Evolutionary conservation across 768 basidiomycete genomes (phyloP).

Genomic region (Tricholoma matsutake): DNA sequence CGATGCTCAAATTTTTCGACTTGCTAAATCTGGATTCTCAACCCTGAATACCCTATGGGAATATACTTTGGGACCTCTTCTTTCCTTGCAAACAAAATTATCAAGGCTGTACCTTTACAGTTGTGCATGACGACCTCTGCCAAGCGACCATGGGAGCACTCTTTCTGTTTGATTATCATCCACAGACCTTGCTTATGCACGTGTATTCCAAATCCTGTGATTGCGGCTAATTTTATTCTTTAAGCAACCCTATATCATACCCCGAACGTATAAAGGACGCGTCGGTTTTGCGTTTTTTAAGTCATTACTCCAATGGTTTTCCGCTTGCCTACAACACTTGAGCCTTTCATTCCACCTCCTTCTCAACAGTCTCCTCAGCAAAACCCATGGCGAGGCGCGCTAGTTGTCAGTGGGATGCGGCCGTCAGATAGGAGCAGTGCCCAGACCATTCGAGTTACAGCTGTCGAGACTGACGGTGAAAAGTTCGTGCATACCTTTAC

Average conservation of each 20-base stretch:
- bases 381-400: slow-evolving; percentile 55
- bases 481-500: slow-evolving; percentile 45
- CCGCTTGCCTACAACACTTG: slow-evolving; percentile 60
- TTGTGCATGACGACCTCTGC: slow-evolving; percentile 27
- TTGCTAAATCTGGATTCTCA: background rate
- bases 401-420: slow-evolving; percentile 50
- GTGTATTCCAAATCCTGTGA: slow-evolving; percentile 14
- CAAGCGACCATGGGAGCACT: slow-evolving; percentile 29
- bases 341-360: slow-evolving; percentile 56
- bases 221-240: slow-evolving; percentile 17
- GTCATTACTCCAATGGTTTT: slow-evolving; percentile 49
- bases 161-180: slow-evolving; percentile 10
- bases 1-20: slow-evolving; percentile 1
- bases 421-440: slow-evolving; percentile 43
- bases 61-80: background rate
- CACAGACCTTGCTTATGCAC: slow-evolving; percentile 11
- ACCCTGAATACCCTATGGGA: background rate
- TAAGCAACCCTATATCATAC: slow-evolving; percentile 7
- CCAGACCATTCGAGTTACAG: slow-evolving; percentile 56
- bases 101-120: slow-evolving; percentile 29
- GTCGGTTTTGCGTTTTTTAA: slow-evolving; percentile 27
- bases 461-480: slow-evolving; percentile 70
- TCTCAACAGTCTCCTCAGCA: slow-evolving; percentile 40
- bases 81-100: background rate
- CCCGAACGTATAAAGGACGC: slow-evolving; percentile 40